Base-by-base conservation (phyloP, 768 basidiomycete genomes). In the Termitomyces sp. region DNA sequence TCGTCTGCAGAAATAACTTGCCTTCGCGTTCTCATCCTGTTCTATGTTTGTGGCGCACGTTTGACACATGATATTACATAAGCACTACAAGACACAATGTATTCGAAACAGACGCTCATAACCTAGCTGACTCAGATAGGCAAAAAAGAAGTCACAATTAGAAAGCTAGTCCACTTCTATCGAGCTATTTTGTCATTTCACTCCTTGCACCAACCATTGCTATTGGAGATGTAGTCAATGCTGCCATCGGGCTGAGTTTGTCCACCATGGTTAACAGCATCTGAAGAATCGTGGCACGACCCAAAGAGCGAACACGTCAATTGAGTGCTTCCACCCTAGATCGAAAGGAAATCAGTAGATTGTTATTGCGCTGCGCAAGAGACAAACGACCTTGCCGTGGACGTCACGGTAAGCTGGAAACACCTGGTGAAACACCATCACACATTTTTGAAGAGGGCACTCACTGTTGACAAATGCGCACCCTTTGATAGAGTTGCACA, bases 401-500 rank as follows among this genome's bases (percentile, higher is more conserved):
- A 78, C 76, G 61, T 80, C 79, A 63, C 78, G 72, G 60, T 78
- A 80, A 37, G 68, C 78, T 78, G 31, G 7, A 46, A 33, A 50
- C 37, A 54, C 41, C 9, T n/a, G 54, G 48, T 18, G 36, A 54
- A 30, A 58, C n/a, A 13, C 42, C 39, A 34, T 34, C 18, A 22
- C n/a, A 13, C 27, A 24, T 51, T 18, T n/a, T 13, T 20, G 31
- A 37, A 36, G 58, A 49, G 24, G 16, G 27, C 47, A 68, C 75
- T 50, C 62, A 80, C 77, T 73, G 65, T 80, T 80, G 55, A 72
- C 71, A 61, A 80, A 80, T 13, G 55, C 67, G 66, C 79, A 80
- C 22, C 74, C 76, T 7, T 31, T 2, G 54, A 78, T 75, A 37
- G 64, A 60, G 67, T 76, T 68, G 61, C 79, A 80, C 79, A 78